Base-by-base conservation (phyloP, 192 early-diverging fungal species). In the Chytriomyces hyalinus region DNA sequence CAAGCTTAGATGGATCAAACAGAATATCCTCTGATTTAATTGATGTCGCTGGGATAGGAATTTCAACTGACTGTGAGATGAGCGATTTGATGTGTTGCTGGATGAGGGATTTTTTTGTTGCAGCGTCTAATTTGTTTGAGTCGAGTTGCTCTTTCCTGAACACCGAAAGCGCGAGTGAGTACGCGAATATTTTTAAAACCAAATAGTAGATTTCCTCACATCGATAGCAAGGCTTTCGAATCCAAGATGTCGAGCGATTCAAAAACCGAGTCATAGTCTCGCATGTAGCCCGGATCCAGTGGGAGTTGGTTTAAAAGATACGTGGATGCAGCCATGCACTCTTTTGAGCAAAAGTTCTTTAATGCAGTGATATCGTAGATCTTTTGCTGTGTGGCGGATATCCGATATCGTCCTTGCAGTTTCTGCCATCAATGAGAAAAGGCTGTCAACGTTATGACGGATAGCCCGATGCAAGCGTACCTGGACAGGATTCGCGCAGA, bases 341-440 rank as follows among this genome's bases (percentile, higher is more conserved):
- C 73, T 48, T 83, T 83, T 6, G 91, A 91, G 70, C 95, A 97
- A 72, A 85, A 97, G 53, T 80, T 74, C 46, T 85, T 84, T 8
- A 92, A 82, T 57, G 91, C 90, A 0, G 88, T 84, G 4, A 91
- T 87, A 78, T 95, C 94, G 74, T 86, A 95, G 6, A 97, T 89
- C 81, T 95, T 94, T 49, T 90, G 86, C 28, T 90, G 88, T 3
- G 76, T 74, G 46, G 89, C 64, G 3, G 93, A 93, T 70, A 97
- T 94, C 28, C 88, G 83, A 75, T 87, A 95, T 74, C 78, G 79
- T n/a, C 86, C 86, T 67, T 84, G 83, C 48, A 82, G 75, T 48
- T 84, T 61, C 88, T 90, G 73, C 60, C 49, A 72, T 67, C 3
- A 64, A 26, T 26, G 24, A 26, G 24, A 26, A 26, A 26, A 26